Evolutionary conservation across 768 basidiomycete genomes (phyloP).

Genomic region (Hygrocybe punicea): DNA sequence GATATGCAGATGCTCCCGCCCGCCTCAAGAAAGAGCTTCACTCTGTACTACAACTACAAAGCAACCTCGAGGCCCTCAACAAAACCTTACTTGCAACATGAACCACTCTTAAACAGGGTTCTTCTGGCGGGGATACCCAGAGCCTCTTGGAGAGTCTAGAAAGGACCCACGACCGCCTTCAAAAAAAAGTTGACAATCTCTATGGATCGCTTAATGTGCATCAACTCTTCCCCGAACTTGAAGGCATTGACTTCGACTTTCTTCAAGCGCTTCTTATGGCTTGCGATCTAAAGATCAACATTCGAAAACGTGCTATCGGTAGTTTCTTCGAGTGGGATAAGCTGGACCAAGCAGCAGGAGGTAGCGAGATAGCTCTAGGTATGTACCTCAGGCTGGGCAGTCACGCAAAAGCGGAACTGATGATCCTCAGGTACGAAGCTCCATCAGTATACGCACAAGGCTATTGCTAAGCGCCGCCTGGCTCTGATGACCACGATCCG

Average conservation of each 20-base stretch:
- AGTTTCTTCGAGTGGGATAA: slow-evolving; percentile 28
- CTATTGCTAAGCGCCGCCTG: slow-evolving; percentile 26
- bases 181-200: slow-evolving; percentile 27
- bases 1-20: slow-evolving; percentile 23
- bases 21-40: slow-evolving; percentile 35
- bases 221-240: slow-evolving; percentile 33
- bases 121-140: slow-evolving; percentile 5
- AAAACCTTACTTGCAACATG: slow-evolving; percentile 16
- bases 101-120: slow-evolving; percentile 5
- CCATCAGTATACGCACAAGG: slow-evolving; percentile 28
- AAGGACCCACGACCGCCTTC: slow-evolving; percentile 17
- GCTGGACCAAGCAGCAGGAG: slow-evolving; percentile 20
- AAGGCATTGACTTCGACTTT: slow-evolving; percentile 27
- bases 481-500: slow-evolving; percentile 19
- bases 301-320: slow-evolving; percentile 20
- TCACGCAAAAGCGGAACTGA: background rate
- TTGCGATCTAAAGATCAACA: slow-evolving; percentile 24
- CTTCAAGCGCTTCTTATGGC: slow-evolving; percentile 29
- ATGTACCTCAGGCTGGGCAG: background rate
- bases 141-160: slow-evolving; percentile 19
- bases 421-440: slow-evolving; percentile 25
- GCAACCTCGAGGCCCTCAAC: slow-evolving; percentile 23
- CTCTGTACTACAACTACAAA: slow-evolving; percentile 28
- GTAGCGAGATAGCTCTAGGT: slow-evolving; percentile 17
- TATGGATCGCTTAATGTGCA: slow-evolving; percentile 36